Base-by-base conservation (phyloP, 2,329 filamentous ascomycete species). In the Fusarium pseudoanthophilum region DNA sequence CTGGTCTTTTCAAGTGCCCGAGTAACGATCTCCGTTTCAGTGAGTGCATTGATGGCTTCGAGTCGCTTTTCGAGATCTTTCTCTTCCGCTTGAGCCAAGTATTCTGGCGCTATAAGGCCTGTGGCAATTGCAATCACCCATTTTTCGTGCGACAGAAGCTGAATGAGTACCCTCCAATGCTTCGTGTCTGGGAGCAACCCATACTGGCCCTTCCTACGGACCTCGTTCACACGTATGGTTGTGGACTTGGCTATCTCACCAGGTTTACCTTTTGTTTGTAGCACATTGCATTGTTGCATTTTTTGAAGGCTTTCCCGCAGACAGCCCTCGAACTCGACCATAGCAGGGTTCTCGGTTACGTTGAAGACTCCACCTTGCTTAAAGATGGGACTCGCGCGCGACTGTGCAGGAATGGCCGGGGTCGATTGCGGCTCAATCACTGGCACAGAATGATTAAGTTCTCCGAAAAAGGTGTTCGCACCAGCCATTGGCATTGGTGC, bases 381-480 rank as follows among this genome's bases (percentile, higher is more conserved):
- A 55, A 67, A 69, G 36, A 62, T 42, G 26, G 39, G 16, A 24
- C 53, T 51, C 14, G 56, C 57, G 36, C 39, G 52, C 37, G 60
- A 30, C 37, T 42, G 51, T 32, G 21, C 11, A 62, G 46, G 20
- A 30, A 37, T n/a, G 4, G 24, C 36, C 28, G 53, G 14, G 26
- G n/a, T n/a, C 28, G 53, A 21, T 16, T 51, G 53, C n/a, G 64
- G 42, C 45, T 21, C 45, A 34, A n/a, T 30, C 32, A 43, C 21
- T 39, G 48, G 20, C 40, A 42, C 53, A 37, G 30, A 21, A 48
- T 39, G 49, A 15, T 40, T 48, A 52, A 72, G 14, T 40, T 71
- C 46, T 48, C 79, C 79, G 67, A 85, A 83, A 62, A 78, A 83
- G 5, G 82, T 84, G 53, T 83, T 81, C 24, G 82, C 74, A 43